Base-by-base conservation (phyloP, 768 basidiomycete genomes). In the Collybia sp. region DNA sequence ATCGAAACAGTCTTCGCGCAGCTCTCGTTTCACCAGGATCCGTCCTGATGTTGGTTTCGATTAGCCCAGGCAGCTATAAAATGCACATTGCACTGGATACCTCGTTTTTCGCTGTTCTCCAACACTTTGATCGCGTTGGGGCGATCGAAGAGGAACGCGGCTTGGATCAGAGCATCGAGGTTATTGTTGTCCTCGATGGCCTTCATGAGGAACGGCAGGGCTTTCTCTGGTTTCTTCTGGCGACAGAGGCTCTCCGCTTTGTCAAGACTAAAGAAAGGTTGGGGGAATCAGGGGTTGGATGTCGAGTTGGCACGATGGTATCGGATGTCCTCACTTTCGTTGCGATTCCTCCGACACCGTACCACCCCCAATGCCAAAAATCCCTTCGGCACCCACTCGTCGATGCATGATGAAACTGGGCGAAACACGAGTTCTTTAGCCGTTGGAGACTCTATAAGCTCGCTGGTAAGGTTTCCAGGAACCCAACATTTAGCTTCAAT, bases 151-250 rank as follows among this genome's bases (percentile, higher is more conserved):
- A 71, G 56, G 50, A 66, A 69, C 1, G 67, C 65, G 30, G 64
- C 40, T 44, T 68, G 62, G 6, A 73, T 59, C 18, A 53, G 59
- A 2, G 70, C 71, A 47, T 73, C 71, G 9, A 72, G 52, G 46
- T 72, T 73, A 45, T 69, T 59, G 0, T 50, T 51, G 50, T 72
- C 71, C 40, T 71, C 54, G 50, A 75, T 55, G 0, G 73, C 71
- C 45, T 64, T 65, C 16, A 56, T 36, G 5, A 75, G 58, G 46
- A 69, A 73, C 0, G 73, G 71, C 3, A 65, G 38, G 0, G 70
- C 69, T 41, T 71, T 51, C 15, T 60, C 41, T 5, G 65, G 65
- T 40, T 60, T 65, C 13, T 60, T 45, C 44, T 51, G 57, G 15
- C 58, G 51, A 47, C 64, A 67, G 1, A 71, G 56, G 30, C 64